A percentile compares a stretch with the other conserved stretches of the same genome.
These are phyloP conservation scores for Heterobasidion annosum DNA, from an alignment of 1,284 basidiomycete species.

Conservation along the genomic window DNA sequence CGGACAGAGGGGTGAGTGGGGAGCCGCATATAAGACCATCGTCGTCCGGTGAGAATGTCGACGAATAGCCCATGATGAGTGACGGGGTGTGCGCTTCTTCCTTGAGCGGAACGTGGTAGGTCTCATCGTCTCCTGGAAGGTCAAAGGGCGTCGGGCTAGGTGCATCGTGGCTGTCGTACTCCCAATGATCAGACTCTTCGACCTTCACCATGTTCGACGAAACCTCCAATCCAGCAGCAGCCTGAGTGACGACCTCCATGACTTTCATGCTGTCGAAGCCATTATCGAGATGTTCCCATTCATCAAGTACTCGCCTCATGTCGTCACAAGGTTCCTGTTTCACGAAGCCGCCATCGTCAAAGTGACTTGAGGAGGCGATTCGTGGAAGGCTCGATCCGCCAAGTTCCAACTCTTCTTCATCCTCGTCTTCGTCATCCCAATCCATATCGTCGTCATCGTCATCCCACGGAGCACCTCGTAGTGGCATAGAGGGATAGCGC, in stretches of 20 bases:
- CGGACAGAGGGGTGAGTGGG: slow-evolving; percentile 14
- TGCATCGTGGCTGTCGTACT: slow-evolving; percentile 20
- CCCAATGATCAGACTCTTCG: slow-evolving; percentile 39
- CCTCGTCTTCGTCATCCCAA: slow-evolving; percentile 18
- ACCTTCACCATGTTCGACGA: slow-evolving; percentile 25
- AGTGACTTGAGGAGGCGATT: slow-evolving; percentile 29
- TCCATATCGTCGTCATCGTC: slow-evolving; percentile 17
- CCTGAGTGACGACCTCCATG: slow-evolving; percentile 29
- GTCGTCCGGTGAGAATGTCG: background rate
- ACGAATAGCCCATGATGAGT: background rate
- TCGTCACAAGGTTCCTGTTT: slow-evolving; percentile 48
- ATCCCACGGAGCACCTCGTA: slow-evolving; percentile 8
- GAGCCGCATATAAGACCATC: slow-evolving; percentile 3
- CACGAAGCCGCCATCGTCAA: slow-evolving; percentile 28
- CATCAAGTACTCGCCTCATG: slow-evolving; percentile 38
- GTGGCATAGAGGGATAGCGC: slow-evolving; percentile 18
- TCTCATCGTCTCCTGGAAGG: slow-evolving; percentile 19
- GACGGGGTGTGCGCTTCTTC: slow-evolving; percentile 13
- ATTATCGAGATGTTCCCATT: slow-evolving; percentile 47
- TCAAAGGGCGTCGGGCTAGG: slow-evolving; percentile 2
- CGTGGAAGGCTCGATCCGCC: background rate
- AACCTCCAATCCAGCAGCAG: slow-evolving; percentile 21
- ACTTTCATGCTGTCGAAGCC: slow-evolving; percentile 18
- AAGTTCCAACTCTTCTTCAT: slow-evolving; percentile 15
- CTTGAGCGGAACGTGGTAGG: slow-evolving; percentile 23